Conservation (phyloP, 2,329 filamentous ascomycete genomes). For the Aureobasidium leucospermi region DNA sequence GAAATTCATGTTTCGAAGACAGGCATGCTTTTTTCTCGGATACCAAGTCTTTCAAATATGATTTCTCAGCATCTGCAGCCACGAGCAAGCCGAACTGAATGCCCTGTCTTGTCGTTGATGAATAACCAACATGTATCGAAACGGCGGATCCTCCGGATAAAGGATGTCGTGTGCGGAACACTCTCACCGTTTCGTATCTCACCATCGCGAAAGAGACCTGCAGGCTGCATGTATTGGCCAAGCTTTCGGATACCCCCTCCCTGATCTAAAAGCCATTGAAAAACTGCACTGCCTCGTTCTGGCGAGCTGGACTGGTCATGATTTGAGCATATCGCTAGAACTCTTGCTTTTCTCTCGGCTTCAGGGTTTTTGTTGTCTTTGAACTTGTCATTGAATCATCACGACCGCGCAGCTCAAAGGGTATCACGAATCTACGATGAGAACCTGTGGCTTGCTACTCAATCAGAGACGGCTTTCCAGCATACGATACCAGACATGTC, state of each 20-base stretch:
- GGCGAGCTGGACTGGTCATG: not conserved
- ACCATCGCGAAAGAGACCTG: not conserved
- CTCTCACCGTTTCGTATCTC: not conserved
- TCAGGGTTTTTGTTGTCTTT: no score
- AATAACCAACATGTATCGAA: not conserved
- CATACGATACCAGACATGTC: no score
- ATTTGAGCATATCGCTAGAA: not conserved
- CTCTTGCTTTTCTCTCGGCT: not conserved
- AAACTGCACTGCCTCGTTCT: not conserved
- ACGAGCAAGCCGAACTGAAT: not conserved
- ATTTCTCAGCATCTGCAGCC: not conserved
- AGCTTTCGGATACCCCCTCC: not conserved
- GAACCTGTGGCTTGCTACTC: no score
- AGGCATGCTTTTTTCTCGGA: conserved; percentile 3
- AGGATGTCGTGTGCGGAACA: not conserved
- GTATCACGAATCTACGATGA: no score
- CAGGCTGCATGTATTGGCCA: not conserved
- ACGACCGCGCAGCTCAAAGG: not conserved
- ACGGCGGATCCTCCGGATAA: conserved; percentile 5
- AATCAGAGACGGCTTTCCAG: no score
- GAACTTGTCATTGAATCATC: not conserved
- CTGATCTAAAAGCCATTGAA: not conserved
- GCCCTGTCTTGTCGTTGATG: not conserved
- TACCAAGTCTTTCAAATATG: not conserved
- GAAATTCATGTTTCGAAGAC: not conserved